Percentiles rank a stretch among this genome's conserved stretches.
Conservation (phyloP, 2,329 filamentous ascomycete genomes). For the Fusarium setosum region DNA sequence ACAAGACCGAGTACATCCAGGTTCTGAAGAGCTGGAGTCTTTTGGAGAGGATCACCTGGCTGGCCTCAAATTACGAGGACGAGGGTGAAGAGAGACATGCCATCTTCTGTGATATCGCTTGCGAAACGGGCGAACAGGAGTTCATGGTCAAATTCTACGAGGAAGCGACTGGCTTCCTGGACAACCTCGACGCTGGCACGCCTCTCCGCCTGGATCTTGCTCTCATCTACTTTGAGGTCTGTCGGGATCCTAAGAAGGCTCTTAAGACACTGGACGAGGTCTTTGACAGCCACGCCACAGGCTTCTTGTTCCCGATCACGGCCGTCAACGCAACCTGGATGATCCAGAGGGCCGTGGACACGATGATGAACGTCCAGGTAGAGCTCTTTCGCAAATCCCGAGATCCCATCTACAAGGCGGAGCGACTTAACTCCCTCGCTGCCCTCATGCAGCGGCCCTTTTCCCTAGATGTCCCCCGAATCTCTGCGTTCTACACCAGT, state of each 20-base stretch:
- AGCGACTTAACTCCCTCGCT: neutral
- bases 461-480: neutral
- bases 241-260: conserved; percentile 21
- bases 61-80: conserved; percentile 36
- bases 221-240: conserved; percentile 23
- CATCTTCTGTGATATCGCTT: conserved; percentile 28
- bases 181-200: conserved; percentile 40
- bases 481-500: neutral
- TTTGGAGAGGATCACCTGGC: conserved; percentile 42
- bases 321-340: neutral
- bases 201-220: conserved; percentile 39
- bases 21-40: conserved; percentile 40
- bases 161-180: conserved; percentile 37
- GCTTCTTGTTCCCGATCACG: neutral
- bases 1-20: neutral
- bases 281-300: conserved; percentile 20
- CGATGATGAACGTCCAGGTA: neutral
- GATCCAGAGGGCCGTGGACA: neutral
- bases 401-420: neutral
- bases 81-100: neutral
- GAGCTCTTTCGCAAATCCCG: conserved; percentile 11
- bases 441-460: neutral
- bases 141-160: conserved; percentile 40
- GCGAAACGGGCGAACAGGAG: conserved; percentile 23
- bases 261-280: conserved; percentile 34